Conservation (phyloP, 176 grass and related monocot genomes). For the Avena insularis region DNA sequence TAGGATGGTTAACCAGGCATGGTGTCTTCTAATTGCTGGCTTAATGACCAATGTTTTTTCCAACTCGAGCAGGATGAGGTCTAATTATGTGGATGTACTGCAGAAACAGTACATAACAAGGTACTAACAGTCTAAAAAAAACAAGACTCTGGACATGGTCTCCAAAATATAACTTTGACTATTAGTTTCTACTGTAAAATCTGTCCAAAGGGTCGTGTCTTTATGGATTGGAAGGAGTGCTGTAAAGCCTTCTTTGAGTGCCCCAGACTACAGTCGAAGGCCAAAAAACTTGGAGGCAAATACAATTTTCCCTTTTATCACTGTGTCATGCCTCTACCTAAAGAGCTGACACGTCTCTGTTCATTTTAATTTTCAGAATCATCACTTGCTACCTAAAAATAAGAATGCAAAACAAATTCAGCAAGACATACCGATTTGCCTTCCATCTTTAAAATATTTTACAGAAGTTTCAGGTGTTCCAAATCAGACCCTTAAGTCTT, state of each 20-base stretch:
- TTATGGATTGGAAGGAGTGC: background rate
- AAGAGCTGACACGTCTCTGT: background rate
- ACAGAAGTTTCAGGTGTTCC: background rate
- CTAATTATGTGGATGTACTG: background rate
- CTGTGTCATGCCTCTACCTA: background rate
- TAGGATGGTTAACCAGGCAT: background rate
- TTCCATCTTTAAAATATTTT: background rate
- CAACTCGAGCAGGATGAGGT: background rate
- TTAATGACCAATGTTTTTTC: background rate
- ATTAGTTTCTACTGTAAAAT: background rate
- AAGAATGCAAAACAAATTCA: background rate
- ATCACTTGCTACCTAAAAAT: background rate
- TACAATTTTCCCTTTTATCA: background rate
- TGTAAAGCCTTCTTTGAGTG: background rate
- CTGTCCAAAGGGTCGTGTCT: background rate
- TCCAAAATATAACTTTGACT: background rate
- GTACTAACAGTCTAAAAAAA: background rate
- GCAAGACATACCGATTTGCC: background rate
- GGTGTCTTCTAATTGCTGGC: background rate
- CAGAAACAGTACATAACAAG: background rate
- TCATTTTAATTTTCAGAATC: background rate
- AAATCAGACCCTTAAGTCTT: background rate
- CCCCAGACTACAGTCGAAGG: background rate
- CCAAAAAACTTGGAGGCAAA: background rate
- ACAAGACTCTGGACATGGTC: background rate